Conservation (phyloP, 495 filamentous ascomycete species). For the Astrothelium macrocarpum region DNA sequence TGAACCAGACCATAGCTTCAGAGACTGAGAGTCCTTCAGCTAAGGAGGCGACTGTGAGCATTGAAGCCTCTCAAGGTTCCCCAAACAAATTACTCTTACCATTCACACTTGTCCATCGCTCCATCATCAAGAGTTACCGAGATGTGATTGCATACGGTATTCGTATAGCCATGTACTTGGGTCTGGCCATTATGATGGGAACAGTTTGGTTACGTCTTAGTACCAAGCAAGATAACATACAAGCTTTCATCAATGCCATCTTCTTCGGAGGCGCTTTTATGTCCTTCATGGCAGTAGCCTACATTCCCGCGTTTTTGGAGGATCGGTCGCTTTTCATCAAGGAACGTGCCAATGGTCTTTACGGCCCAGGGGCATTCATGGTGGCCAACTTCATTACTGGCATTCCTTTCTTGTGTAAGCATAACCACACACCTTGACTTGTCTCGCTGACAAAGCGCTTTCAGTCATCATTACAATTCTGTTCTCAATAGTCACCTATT, state of each 20-base stretch:
- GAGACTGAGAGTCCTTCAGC: slow-evolving; percentile 23
- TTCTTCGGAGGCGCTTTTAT: slow-evolving; percentile 80
- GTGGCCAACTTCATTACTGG: slow-evolving; percentile 74
- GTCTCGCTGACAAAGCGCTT: slow-evolving; percentile 8
- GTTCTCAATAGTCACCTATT: slow-evolving; percentile 68
- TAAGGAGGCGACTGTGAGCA: slow-evolving; percentile 19
- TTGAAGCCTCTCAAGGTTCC: slow-evolving; percentile 24
- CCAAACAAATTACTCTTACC: slow-evolving; percentile 29
- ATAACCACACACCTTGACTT: neutral
- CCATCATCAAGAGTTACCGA: slow-evolving; percentile 69
- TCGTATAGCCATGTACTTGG: slow-evolving; percentile 71
- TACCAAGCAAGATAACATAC: slow-evolving; percentile 55
- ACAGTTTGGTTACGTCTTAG: slow-evolving; percentile 70
- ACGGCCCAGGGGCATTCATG: slow-evolving; percentile 61
- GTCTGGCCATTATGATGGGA: slow-evolving; percentile 79
- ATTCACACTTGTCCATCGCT: slow-evolving; percentile 54
- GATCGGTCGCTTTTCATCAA: slow-evolving; percentile 64
- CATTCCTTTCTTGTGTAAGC: slow-evolving; percentile 57
- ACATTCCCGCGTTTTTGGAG: slow-evolving; percentile 73
- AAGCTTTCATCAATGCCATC: slow-evolving; percentile 71
- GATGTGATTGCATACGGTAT: slow-evolving; percentile 78
- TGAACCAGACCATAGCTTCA: slow-evolving; percentile 8
- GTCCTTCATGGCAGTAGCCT: slow-evolving; percentile 82
- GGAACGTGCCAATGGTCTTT: slow-evolving; percentile 73
- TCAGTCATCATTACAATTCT: slow-evolving; percentile 58